Evolutionary conservation across 1,284 basidiomycete species (phyloP).

Genomic region (Marasmius oreades): DNA sequence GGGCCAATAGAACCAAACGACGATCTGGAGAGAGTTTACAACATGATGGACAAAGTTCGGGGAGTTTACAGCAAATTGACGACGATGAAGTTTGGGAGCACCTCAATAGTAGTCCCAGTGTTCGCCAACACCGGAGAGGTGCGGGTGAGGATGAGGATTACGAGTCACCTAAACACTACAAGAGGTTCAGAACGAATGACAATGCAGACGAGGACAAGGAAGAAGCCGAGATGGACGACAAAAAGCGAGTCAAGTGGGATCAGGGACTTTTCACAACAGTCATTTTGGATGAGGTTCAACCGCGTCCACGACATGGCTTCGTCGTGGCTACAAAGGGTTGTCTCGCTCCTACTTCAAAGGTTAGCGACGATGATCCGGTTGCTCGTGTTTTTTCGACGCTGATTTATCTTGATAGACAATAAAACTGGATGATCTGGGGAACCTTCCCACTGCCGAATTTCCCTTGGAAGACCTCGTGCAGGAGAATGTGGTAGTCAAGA

Average conservation of each 20-base stretch:
- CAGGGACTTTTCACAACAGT: conserved; percentile 59
- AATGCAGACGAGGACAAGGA: conserved; percentile 31
- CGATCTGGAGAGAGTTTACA: conserved; percentile 25
- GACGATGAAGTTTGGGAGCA: conserved; percentile 23
- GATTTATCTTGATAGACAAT: conserved; percentile 40
- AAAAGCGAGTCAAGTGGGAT: conserved; percentile 78
- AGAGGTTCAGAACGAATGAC: conserved; percentile 34
- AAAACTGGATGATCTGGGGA: conserved; percentile 73
- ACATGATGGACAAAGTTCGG: conserved; percentile 24
- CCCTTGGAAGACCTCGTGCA: conserved; percentile 61
- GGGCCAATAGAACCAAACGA: conserved; percentile 48
- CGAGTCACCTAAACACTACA: conserved; percentile 45
- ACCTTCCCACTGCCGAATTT: conserved; percentile 57
- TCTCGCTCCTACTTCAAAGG: conserved; percentile 64
- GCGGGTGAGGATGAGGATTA: conserved; percentile 85
- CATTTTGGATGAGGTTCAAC: conserved; percentile 57
- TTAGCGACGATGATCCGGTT: conserved; percentile 25
- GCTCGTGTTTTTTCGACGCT: neutral
- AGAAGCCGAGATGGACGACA: conserved; percentile 26
- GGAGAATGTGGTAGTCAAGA: conserved; percentile 73
- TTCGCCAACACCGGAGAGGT: conserved; percentile 47
- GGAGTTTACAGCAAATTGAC: conserved; percentile 27
- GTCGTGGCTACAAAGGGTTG: conserved; percentile 57
- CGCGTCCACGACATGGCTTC: conserved; percentile 38
- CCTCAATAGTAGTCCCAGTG: conserved; percentile 14